Evolutionary conservation across 192 early-diverging fungal species (phyloP), one percentile per base, ranked within the genome.

Genomic region (Globomyces pollinis-pini): DNA sequence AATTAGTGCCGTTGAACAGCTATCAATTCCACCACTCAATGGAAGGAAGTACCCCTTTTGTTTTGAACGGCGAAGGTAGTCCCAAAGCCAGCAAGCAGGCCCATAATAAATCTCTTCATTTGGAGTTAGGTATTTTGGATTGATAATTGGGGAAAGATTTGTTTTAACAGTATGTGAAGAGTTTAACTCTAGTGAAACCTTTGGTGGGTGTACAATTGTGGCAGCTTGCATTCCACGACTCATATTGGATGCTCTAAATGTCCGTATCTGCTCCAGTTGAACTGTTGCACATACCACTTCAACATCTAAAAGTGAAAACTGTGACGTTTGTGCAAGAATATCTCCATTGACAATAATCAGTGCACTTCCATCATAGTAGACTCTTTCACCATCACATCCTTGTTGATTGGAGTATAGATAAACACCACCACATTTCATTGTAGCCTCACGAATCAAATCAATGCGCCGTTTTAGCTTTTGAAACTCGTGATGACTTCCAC

Each of bases 21-120:
- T 93, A 64, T 99, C 96, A 21, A 99, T 88, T n/a, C 96, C 96
- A 44, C 96, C 96, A 66, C 91, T 93, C 38, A 99, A 70, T 15
- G 96, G 94, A 50, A 99, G 71, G 61, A 99, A 99, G 75, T 84
- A 97, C 0, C 96, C 96, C 6, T 81, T 81, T 24, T 49, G 20
- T 41, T 89, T 88, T 24, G 94, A 93, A 21, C 96, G 74, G 6
- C 96, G 80, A 32, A 99, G 74, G 61, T 99, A 99, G 67, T 99
- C 96, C 96, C 96, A 99, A 20, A 99, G 79, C 96, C 96, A 99
- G 77, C 96, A 98, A 1, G 96, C 94, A 20, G 95, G 95, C 13
- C 95, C 94, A 47, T 90, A 77, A 69, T 86, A 73, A 59, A 98
- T 95, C 61, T 98, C 96, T 67, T 98, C 88, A 31, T 86, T 86